These are phyloP conservation scores for Combretum micranthum DNA, from an alignment of 345 rosid species.

Conservation along the genomic window DNA sequence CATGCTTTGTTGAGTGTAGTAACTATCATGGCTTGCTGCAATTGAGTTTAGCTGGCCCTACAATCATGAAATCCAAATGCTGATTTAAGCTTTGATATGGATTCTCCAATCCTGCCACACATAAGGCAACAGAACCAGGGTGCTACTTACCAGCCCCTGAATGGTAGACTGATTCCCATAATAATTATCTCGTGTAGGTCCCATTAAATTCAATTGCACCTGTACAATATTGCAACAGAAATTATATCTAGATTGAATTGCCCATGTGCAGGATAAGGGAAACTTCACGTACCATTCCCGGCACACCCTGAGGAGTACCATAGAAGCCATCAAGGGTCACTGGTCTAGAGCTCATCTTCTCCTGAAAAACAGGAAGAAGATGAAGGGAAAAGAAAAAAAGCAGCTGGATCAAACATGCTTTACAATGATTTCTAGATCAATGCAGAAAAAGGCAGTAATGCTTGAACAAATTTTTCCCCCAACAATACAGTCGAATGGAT, in stretches of 20 bases:
- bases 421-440: background rate
- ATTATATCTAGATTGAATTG: background rate
- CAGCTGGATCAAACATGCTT: background rate
- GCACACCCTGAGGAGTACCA: slow-evolving; percentile 34
- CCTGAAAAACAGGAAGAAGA: slow-evolving; percentile 21
- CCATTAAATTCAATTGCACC: slow-evolving; percentile 61
- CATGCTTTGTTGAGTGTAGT: slow-evolving; percentile 40
- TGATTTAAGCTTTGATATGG: background rate
- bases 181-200: slow-evolving; percentile 48
- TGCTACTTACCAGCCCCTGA: slow-evolving; percentile 43
- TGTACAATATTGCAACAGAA: slow-evolving; percentile 12
- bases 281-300: slow-evolving; percentile 36
- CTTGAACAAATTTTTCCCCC: background rate
- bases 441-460: no score
- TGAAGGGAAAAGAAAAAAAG: background rate
- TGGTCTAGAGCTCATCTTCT: slow-evolving; percentile 35
- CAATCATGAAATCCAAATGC: slow-evolving; percentile 4
- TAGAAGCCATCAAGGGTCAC: slow-evolving; percentile 40
- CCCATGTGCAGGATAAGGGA: slow-evolving; percentile 1
- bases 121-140: background rate
- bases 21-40: slow-evolving; percentile 52
- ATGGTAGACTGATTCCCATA: slow-evolving; percentile 44
- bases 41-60: slow-evolving; percentile 55
- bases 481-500: background rate
- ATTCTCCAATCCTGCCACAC: background rate